phyloP scores from a whole-genome alignment of 2,329 filamentous ascomycete species.

The Alternaria rosae region DNA sequence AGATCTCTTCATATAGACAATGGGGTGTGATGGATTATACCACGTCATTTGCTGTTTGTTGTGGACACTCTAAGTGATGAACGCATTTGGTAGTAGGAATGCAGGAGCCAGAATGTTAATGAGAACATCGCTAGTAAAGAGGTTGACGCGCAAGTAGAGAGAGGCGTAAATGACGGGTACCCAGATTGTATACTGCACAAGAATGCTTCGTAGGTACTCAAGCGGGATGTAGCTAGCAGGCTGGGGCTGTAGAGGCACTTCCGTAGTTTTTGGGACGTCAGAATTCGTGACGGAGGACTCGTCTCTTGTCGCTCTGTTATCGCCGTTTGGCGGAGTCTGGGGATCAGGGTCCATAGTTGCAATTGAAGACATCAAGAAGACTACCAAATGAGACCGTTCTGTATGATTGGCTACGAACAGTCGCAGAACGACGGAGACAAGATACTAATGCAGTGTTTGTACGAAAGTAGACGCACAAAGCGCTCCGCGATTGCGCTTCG shows the following conservation, averaged over 20 bases:
- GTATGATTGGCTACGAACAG: not conserved
- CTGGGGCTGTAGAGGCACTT: not conserved
- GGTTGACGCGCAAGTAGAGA: not conserved
- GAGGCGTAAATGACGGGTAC: not conserved
- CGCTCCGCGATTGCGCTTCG: not conserved
- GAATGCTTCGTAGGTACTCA: not conserved
- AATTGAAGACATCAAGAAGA: not conserved
- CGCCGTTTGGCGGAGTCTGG: not conserved
- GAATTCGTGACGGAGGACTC: not conserved
- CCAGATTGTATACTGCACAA: not conserved
- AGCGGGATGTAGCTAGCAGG: not conserved
- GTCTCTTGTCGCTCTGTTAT: not conserved
- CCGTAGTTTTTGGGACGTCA: not conserved
- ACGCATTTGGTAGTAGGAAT: too few relatives aligned
- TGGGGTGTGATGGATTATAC: not conserved
- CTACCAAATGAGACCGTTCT: not conserved
- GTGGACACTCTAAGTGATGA: not conserved
- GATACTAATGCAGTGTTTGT: not conserved
- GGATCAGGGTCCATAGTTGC: not conserved
- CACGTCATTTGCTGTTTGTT: not conserved
- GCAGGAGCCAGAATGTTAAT: too few relatives aligned
- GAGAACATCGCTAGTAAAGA: not conserved
- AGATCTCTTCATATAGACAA: not conserved
- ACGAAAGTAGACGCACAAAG: not conserved
- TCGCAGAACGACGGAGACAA: not conserved